Evolutionary conservation across 2,329 filamentous ascomycete genomes (phyloP).

Genomic region (Penicillium sp.): DNA sequence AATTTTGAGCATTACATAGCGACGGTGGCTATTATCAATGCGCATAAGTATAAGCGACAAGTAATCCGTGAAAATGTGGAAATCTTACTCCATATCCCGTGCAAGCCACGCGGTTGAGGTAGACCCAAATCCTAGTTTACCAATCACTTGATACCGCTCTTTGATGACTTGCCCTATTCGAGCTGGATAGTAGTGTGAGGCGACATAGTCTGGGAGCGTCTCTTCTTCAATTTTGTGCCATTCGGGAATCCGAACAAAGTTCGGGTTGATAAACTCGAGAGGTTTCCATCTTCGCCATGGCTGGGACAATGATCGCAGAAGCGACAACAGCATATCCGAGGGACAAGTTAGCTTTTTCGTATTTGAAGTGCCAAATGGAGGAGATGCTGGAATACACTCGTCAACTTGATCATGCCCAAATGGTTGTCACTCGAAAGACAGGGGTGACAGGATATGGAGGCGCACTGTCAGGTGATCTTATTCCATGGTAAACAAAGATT

Average conservation of each 20-base stretch:
- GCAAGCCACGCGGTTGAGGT: slow-evolving; percentile 36
- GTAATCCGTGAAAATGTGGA: background rate
- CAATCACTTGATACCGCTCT: slow-evolving; percentile 30
- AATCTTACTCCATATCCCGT: slow-evolving; percentile 28
- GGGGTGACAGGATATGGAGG: too few relatives aligned
- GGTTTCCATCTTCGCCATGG: slow-evolving; percentile 27
- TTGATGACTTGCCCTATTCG: slow-evolving; percentile 28
- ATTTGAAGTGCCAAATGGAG: too few relatives aligned
- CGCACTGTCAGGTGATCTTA: too few relatives aligned
- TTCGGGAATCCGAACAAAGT: slow-evolving; percentile 20
- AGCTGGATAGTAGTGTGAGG: slow-evolving; percentile 27
- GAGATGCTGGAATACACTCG: too few relatives aligned
- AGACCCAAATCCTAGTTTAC: slow-evolving; percentile 34
- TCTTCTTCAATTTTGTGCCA: slow-evolving; percentile 30
- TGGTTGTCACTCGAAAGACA: too few relatives aligned
- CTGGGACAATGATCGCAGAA: slow-evolving; percentile 20
- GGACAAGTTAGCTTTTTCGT: too few relatives aligned
- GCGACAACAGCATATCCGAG: slow-evolving; percentile 7
- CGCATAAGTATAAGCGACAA: background rate
- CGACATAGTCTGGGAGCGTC: slow-evolving; percentile 23
- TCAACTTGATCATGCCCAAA: too few relatives aligned
- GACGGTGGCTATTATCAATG: slow-evolving; percentile 14
- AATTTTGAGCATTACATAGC: slow-evolving; percentile 30
- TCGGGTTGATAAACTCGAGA: slow-evolving; percentile 28
- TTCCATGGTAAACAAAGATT: too few relatives aligned